phyloP scores from a whole-genome alignment of 164 flowering plant genomes.

The Vitis labrusca region DNA sequence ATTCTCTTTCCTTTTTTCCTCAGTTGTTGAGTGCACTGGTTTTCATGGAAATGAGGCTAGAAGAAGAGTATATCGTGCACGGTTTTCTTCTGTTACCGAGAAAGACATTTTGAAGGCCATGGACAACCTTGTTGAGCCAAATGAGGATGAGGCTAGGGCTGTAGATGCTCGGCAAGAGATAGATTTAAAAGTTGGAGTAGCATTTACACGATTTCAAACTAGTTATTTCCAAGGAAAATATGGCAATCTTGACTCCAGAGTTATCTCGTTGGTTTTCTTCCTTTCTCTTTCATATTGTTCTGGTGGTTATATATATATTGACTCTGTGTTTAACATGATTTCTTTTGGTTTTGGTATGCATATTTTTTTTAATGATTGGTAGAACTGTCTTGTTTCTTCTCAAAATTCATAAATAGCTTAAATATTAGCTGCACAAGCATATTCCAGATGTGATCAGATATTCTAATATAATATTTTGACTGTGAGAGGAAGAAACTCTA shows the following conservation, averaged over 20 bases:
- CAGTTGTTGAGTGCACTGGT: conserved; percentile 89
- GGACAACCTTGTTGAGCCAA: conserved; percentile 83
- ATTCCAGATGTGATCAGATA: background rate
- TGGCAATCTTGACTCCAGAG: conserved; percentile 92
- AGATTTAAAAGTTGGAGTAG: conserved; percentile 99
- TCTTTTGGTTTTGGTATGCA: background rate
- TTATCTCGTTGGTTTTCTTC: conserved; percentile 75
- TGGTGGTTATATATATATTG: background rate
- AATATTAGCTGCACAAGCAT: background rate
- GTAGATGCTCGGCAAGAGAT: conserved; percentile 99
- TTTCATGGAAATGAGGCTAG: conserved; percentile 48
- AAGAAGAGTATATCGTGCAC: conserved; percentile 75
- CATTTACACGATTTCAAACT: conserved; percentile 95
- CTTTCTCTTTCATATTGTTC: conserved; percentile 9
- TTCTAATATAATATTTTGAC: background rate
- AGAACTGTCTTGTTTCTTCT: background rate
- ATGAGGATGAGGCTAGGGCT: conserved; percentile 85
- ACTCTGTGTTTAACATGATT: background rate
- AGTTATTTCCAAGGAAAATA: conserved; percentile 93
- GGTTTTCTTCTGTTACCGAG: conserved; percentile 93
- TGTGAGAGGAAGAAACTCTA: background rate
- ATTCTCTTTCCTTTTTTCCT: conserved; percentile 6
- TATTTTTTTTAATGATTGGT: background rate
- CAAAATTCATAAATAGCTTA: background rate
- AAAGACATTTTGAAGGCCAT: conserved; percentile 81